Evolutionary conservation across 306 rosid species (phyloP).

Genomic region (Prunus dulcis): DNA sequence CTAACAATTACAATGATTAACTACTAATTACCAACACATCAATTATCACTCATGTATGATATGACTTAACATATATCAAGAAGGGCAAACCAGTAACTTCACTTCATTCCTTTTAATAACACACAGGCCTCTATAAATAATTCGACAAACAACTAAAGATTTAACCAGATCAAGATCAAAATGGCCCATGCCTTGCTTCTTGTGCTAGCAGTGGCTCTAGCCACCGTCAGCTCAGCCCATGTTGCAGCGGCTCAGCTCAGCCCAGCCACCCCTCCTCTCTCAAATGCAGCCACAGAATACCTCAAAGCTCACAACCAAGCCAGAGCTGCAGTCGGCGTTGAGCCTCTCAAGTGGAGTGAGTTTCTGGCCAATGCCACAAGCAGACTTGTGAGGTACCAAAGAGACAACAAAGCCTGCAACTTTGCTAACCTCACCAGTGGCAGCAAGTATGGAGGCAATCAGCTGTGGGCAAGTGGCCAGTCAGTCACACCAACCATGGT

Average conservation of each 20-base stretch:
- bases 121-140: neutral
- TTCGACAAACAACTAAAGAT: neutral
- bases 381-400: conserved; percentile 55
- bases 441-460: conserved; percentile 75
- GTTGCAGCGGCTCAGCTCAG: neutral
- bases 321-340: conserved; percentile 69
- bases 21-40: neutral
- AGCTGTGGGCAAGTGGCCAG: conserved; percentile 49
- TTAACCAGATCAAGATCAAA: neutral
- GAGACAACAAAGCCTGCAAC: conserved; percentile 54
- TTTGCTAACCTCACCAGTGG: conserved; percentile 57
- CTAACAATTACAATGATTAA: neutral
- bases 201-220: neutral
- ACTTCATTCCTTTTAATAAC: neutral
- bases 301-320: conserved; percentile 73
- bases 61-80: neutral
- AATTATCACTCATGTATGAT: neutral
- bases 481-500: conserved; percentile 45
- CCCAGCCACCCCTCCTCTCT: neutral
- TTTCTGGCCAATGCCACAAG: conserved; percentile 54
- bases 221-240: neutral
- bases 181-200: neutral
- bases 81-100: neutral
- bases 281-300: conserved; percentile 42
- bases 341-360: conserved; percentile 62